Base-by-base conservation (phyloP, 352 stramenopile genomes). In the Phytophthora lateralis region DNA sequence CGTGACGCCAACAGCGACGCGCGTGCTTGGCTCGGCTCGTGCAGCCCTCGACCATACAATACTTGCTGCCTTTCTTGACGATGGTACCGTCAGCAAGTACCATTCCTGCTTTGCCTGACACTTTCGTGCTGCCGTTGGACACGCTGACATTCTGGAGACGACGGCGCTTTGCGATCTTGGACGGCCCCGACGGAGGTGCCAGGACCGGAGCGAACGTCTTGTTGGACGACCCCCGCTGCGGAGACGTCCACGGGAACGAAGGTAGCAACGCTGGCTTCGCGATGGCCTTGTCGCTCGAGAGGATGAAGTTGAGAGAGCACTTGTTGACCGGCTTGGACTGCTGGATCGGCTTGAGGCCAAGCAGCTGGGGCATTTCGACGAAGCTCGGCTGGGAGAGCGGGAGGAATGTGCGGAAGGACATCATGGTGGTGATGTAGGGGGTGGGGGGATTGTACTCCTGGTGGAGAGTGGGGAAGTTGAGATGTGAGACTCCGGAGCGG, bases 221-320 rank as follows among this genome's bases (percentile, higher is more conserved):
- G 60, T 63, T 73, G 11, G 64, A 71, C 5, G 69, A 64, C 6
- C 63, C 63, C 53, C 69, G 63, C 42, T 71, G 66, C 7, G 71
- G 67, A 14, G 70, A 75, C 0, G 57, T 67, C 70, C 70, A 78
- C 9, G 64, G 53, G 41, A 71, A 69, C 7, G 62, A 69, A 15
- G 44, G 60, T 18, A 65, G 24, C 39, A 63, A 32, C 24, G 53
- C 48, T 66, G 63, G 58, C 53, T 69, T 75, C 29, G 50, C 35
- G 34, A 66, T 50, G 47, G 27, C 34, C 20, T 71, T 52, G 17
- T 65, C 49, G 32, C 38, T 63, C 20, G 72, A 67, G 47, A 85
- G 73, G 54, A 85, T 85, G 47, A 85, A 85, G 42, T 78, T 49
- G 24, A 85, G 61, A n/a, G 76, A 82, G 65, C 70, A 74, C 61